Evolutionary conservation across 805 yeast species (phyloP), one percentile per base, ranked within the genome.

Genomic region (Saccharomycopsis guyanensis): DNA sequence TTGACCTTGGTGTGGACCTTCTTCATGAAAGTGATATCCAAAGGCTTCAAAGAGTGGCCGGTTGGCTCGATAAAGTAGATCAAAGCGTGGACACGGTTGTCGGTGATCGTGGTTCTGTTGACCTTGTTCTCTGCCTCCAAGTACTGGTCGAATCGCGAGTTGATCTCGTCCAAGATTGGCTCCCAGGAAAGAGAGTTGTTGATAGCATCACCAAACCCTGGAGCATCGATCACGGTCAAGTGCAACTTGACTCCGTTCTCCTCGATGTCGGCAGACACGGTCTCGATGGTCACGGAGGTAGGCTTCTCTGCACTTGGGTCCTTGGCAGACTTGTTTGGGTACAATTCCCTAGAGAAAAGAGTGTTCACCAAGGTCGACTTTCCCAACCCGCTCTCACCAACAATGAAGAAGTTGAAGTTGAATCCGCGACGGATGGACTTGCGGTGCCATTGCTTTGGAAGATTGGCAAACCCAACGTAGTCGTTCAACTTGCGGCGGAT

Each of bases 371-470:
- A 75, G 23, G 98, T 93, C 29, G 93, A 72, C 68, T 91, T 91
- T 57, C 98, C 98, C 53, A 91, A 72, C 3, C 98, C 97, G 50
- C 81, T 71, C 68, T 86, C 95, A 55, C 95, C 95, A 53, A 89
- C 95, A 49, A 86, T 87, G 78, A 93, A 76, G 51, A 93, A 63
- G 63, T 93, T 93, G 62, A 93, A 76, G 57, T 72, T 76, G 72
- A 93, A 93, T 12, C 98, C 98, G 60, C 86, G 76, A 65, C 84
- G 82, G 52, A 87, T 78, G 2, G 95, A 82, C 66, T 85, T 87
- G 67, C 96, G 80, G 69, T 93, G 97, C 96, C 97, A 93, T 70
- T 93, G 98, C 62, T 89, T 93, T 49, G 98, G 98, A 60, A 93
- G 73, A 67, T 89, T 93, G 55, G 97, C 95, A 68, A 93, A 93